Evolutionary conservation across 345 rosid species (phyloP), one percentile per base, ranked within the genome.

Genomic region (Populus alba): DNA sequence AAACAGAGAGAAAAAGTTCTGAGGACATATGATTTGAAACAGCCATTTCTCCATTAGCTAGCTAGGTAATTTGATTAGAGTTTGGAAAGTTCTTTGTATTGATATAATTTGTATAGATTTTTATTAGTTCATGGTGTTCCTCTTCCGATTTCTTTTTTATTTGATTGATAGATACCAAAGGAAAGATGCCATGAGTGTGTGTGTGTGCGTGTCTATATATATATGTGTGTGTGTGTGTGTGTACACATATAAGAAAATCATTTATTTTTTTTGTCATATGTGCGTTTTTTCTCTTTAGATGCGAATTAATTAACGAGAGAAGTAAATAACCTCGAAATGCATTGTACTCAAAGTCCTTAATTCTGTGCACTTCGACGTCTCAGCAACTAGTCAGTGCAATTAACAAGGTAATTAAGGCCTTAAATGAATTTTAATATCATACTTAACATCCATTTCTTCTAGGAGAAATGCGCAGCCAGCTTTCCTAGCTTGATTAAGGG

Each of bases 91-190:
- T 76, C 59, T 70, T 65, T 70, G 78, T 43, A 65, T 77, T 79
- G 23, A 31, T 61, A 38, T 10, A 8, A 62, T 62, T 85, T 76
- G 87, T 85, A 82, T 81, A 85, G 81, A 69, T 82, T 43, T 43
- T 43, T 37, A 65, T 43, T 37, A 65, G 67, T 80, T 76, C 75
- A 78, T 76, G 83, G 80, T 81, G 76, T 81, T 55, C 33, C 72
- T 78, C 35, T 63, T 23, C 72, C 41, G 75, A 66, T 80, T 71
- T 55, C 78, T 29, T 59, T 81, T 77, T 77, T 25, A 66, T 81
- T 80, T 82, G 41, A 77, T 73, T 68, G 27, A 43, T 41, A 73
- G 69, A 61, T 67, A 77, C n/a, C 66, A 25, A 68, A 61, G 27
- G 77, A 33, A 78, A 66, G 82, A 78, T 79, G 41, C 82, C 75